Evolutionary conservation across 2,329 filamentous ascomycete species (phyloP).

Genomic region (Ophiostoma quercus): DNA sequence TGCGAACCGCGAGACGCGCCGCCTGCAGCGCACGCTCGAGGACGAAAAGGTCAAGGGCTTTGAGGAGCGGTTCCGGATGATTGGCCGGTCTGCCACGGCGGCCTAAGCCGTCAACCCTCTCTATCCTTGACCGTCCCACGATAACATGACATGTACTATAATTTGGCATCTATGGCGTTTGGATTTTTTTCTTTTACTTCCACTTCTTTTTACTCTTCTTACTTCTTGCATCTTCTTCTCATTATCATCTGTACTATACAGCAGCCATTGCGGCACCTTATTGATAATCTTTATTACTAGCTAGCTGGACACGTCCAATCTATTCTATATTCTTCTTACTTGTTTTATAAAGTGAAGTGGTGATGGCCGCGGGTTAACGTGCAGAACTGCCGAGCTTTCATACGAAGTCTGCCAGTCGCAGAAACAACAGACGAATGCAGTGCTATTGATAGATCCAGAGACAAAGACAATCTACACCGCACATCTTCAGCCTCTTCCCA

Average conservation of each 20-base stretch:
- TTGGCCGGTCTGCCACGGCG: conserved; percentile 2
- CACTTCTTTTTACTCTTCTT: neutral
- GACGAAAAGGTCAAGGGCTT: conserved; percentile 56
- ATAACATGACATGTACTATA: conserved; percentile 9
- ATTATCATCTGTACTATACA: conserved; percentile 6
- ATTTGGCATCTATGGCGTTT: conserved; percentile 4
- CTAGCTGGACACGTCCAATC: conserved; percentile 4
- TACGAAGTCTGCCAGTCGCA: too few species aligned
- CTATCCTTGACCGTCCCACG: neutral
- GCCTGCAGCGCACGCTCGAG: conserved; percentile 62
- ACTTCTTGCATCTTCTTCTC: neutral
- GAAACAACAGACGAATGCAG: too few species aligned
- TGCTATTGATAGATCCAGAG: neutral
- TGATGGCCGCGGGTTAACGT: neutral
- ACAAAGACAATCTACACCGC: too few species aligned
- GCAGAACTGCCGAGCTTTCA: too few species aligned
- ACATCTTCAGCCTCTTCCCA: too few species aligned
- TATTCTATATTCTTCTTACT: neutral
- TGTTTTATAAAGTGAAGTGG: neutral
- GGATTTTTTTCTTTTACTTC: neutral
- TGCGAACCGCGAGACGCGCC: conserved; percentile 64
- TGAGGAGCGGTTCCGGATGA: conserved; percentile 37
- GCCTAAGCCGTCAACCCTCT: neutral
- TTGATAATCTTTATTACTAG: conserved; percentile 14
- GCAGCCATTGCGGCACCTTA: conserved; percentile 5